Base-by-base conservation (phyloP, 2,329 filamentous ascomycete genomes). In the Chaetomium sp. region DNA sequence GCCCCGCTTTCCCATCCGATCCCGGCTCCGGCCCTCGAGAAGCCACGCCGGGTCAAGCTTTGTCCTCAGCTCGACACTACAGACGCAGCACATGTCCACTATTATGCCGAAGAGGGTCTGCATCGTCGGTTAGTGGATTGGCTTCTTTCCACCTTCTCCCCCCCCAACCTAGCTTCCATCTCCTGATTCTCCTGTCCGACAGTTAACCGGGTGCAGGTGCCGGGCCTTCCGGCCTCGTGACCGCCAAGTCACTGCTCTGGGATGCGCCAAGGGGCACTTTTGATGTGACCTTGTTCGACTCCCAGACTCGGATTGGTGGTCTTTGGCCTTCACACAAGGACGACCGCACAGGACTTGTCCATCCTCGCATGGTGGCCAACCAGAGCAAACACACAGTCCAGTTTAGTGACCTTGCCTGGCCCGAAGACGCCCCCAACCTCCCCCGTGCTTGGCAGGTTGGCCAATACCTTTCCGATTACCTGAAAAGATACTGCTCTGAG, bases 361-460 rank as follows among this genome's bases (percentile, higher is more conserved):
- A 90, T 67, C 89, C 89, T 9, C 82, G 90, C 60, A 90, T 90
- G 81, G 80, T 85, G 19, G 85, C 85, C 4, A 96, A 96, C 74
- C 86, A 93, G 71, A 93, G 90, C 77, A 85, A 84, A 54, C 91
- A 92, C 75, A 92, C 90, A 0, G 87, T 95, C 68, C 83, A 85
- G 70, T 89, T 89, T 71, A 87, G 85, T 68, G 92, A 94, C 73
- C 75, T 92, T 27, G 84, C 90, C 6, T 96, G 91, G 91, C 80
- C 83, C 3, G 77, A 81, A 5, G 76, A 76, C 4, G 77, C 80
- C 1, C 87, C 89, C 1, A 82, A 89, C 75, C 88, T 95, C 56
- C 92, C 92, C 1, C 86, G 83, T 45, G 92, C 91, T 0, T 92
- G 89, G 86, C 87, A 92, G 77, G 85, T 94, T 4, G 90, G 91